Conservation (phyloP, 805 yeast genomes). For the Sugiyamaella boreocaroliniensis region DNA sequence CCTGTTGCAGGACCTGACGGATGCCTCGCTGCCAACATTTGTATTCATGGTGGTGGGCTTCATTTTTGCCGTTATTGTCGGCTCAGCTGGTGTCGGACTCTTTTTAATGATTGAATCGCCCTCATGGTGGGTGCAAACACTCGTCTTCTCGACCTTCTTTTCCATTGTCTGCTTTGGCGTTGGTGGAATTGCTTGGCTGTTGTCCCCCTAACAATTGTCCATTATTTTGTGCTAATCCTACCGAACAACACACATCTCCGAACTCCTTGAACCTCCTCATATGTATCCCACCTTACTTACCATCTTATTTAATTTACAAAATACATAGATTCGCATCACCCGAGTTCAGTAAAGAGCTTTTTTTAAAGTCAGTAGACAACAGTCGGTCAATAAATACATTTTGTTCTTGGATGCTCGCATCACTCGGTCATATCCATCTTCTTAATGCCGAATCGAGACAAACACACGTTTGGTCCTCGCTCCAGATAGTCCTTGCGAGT, state of each 20-base stretch:
- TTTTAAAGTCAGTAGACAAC: too few relatives aligned
- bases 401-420: background rate
- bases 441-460: constrained; percentile 36
- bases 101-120: constrained; percentile 38
- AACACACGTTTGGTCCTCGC: constrained; percentile 62
- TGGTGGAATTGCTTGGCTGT: constrained; percentile 37
- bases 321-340: background rate
- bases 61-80: constrained; percentile 37
- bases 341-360: too few relatives aligned
- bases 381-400: too few relatives aligned
- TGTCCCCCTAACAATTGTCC: constrained; percentile 9
- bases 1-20: constrained; percentile 28
- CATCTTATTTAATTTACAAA: background rate
- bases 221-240: too few relatives aligned
- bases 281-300: too few relatives aligned
- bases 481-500: constrained; percentile 79
- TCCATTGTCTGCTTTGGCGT: constrained; percentile 39
- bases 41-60: constrained; percentile 37
- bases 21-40: constrained; percentile 24
- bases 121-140: constrained; percentile 37
- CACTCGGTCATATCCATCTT: constrained; percentile 13
- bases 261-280: too few relatives aligned
- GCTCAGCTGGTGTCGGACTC: constrained; percentile 41
- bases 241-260: too few relatives aligned
- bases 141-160: constrained; percentile 39